Conservation (phyloP, 2,329 filamentous ascomycete genomes). For the Mycogone perniciosa region DNA sequence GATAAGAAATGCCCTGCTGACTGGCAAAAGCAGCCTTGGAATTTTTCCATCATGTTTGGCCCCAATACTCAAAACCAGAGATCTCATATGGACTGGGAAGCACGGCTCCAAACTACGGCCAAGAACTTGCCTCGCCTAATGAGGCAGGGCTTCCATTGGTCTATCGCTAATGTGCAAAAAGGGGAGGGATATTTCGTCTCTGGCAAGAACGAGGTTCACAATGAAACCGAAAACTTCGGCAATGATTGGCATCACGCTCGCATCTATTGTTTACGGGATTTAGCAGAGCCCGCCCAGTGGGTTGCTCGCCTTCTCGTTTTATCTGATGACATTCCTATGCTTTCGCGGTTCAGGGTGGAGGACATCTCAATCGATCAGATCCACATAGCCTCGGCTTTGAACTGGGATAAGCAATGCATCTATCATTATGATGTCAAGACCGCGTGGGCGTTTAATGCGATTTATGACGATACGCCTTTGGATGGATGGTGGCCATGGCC, state of each 20-base stretch:
- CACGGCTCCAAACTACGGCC: not conserved
- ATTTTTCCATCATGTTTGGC: not conserved
- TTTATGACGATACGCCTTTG: slow-evolving; percentile 3
- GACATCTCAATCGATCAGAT: not conserved
- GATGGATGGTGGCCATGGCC: slow-evolving; percentile 4
- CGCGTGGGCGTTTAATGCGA: not conserved
- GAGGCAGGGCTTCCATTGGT: not conserved
- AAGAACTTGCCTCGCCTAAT: not conserved
- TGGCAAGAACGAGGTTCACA: not conserved
- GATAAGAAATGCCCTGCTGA: not conserved
- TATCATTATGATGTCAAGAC: not conserved
- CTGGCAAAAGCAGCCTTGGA: not conserved
- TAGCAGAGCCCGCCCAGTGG: not conserved
- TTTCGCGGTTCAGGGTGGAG: not conserved
- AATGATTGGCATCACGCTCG: not conserved
- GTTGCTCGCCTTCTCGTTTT: not conserved
- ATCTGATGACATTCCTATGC: not conserved
- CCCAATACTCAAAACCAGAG: not conserved
- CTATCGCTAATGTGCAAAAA: not conserved
- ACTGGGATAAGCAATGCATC: not conserved
- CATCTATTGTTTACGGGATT: not conserved
- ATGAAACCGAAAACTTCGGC: not conserved
- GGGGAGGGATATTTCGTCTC: not conserved
- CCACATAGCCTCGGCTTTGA: not conserved
- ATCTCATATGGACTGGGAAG: not conserved